Conservation (phyloP, 495 filamentous ascomycete genomes). For the Podospora pseudopauciseta region DNA sequence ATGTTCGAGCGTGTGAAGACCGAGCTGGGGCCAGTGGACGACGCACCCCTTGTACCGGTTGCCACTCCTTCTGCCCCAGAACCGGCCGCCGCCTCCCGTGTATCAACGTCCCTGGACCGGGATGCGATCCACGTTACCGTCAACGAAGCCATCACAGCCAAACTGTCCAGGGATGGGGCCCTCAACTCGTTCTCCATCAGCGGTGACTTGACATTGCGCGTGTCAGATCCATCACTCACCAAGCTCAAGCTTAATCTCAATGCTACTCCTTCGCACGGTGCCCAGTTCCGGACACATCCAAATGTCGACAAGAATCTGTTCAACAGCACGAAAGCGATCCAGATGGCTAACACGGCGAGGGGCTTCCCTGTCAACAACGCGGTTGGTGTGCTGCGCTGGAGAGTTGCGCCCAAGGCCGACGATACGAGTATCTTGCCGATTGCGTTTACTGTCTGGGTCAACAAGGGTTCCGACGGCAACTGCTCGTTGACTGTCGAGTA, state of each 20-base stretch:
- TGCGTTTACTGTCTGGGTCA: conserved; percentile 93
- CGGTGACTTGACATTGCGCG: conserved; percentile 84
- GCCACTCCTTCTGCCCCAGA: conserved; percentile 56
- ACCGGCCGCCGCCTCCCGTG: conserved; percentile 54
- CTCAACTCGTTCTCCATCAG: conserved; percentile 80
- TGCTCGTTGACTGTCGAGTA: conserved; percentile 90
- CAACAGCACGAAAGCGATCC: conserved; percentile 71
- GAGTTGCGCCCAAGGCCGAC: conserved; percentile 65
- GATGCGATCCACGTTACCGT: conserved; percentile 83
- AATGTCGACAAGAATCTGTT: conserved; percentile 89
- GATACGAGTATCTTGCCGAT: conserved; percentile 77
- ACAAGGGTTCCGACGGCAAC: conserved; percentile 71
- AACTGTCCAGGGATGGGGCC: conserved; percentile 78
- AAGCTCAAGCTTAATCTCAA: conserved; percentile 80
- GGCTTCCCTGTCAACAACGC: conserved; percentile 90
- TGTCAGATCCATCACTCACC: conserved; percentile 79
- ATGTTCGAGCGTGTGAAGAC: conserved; percentile 95
- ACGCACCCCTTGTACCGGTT: conserved; percentile 68
- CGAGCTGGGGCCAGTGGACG: conserved; percentile 73
- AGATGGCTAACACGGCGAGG: conserved; percentile 76
- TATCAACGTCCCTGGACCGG: conserved; percentile 64
- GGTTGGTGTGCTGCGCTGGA: conserved; percentile 86
- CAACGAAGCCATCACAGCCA: conserved; percentile 82
- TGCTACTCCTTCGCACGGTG: conserved; percentile 69
- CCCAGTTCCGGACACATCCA: conserved; percentile 87